Evolutionary conservation across 2,329 filamentous ascomycete species (phyloP), one percentile per base, ranked within the genome.

Genomic region (Xylaria sp.): DNA sequence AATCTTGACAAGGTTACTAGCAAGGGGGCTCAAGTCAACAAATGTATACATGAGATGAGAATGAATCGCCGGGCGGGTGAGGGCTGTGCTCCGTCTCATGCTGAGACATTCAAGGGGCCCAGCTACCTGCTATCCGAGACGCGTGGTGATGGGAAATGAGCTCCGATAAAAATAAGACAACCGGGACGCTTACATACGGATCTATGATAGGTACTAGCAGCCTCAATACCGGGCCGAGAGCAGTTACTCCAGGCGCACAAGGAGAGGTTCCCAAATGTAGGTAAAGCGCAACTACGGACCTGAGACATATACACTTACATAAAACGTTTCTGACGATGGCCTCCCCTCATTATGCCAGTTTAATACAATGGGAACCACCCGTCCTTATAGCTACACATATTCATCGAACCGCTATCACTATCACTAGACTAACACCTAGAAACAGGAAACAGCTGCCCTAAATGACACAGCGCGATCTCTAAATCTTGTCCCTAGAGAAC

Each of bases 231-330:
- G 14, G 59, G 58, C 45, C 64, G 53, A 24, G 64, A 56, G 12
- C 58, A 51, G 58, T 42, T 63, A 39, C 59, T 63, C 58, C 19
- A 58, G 14, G 21, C 21, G 42, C 64, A 67, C 47, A 32, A 21
- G 24, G 34, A 27, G 1, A 30, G 45, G 30, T 58, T 51, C 27
- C 64, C 64, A 34, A 32, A 53, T 34, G 64, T 67, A 47, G 47
- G 58, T 53, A 6, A 30, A 5, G 14, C 11, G 39, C 11, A 17
- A 42, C 11, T 42, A 42, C 11, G 12, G 12, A 4, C 14, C 17
- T 14, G 39, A 42, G 39, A 42, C 9, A 17, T 42, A 14, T 42
- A 42, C 11, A 14, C 14, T 17, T 42, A 11, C 39, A 42, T 42
- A 17, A 42, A 17, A 42, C 5, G 11, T 42, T 42, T 17, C 14